These are phyloP conservation scores for Didymella lethalis DNA, from an alignment of 2,329 filamentous ascomycete genomes.

Conservation along the genomic window DNA sequence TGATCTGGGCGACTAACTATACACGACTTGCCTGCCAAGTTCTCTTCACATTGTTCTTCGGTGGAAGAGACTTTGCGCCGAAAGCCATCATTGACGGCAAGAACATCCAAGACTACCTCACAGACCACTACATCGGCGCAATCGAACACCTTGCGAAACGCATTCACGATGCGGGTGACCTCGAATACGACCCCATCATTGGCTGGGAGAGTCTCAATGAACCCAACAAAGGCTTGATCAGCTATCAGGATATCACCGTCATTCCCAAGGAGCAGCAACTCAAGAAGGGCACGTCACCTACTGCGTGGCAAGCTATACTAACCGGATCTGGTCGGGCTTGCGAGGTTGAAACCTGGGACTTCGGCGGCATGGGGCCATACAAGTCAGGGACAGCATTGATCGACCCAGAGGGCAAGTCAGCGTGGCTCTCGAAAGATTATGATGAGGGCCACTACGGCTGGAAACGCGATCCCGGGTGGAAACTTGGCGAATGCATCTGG, in stretches of 20 bases:
- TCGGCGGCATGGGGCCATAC: slow-evolving; percentile 90
- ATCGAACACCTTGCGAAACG: slow-evolving; percentile 81
- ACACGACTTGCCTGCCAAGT: slow-evolving; percentile 84
- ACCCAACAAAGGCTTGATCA: slow-evolving; percentile 86
- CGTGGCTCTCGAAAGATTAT: slow-evolving; percentile 84
- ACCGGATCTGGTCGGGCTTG: slow-evolving; percentile 90
- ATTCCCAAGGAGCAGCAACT: slow-evolving; percentile 88
- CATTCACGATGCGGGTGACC: slow-evolving; percentile 87
- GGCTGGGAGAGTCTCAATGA: slow-evolving; percentile 98
- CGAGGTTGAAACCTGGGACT: slow-evolving; percentile 91
- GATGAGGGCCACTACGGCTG: slow-evolving; percentile 90
- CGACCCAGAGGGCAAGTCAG: slow-evolving; percentile 83
- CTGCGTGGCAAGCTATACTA: slow-evolving; percentile 91
- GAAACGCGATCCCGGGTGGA: slow-evolving; percentile 88
- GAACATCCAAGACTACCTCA: slow-evolving; percentile 96
- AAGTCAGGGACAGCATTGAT: slow-evolving; percentile 84
- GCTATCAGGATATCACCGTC: slow-evolving; percentile 79
- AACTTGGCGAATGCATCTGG: slow-evolving; percentile 93
- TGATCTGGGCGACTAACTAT: slow-evolving; percentile 99
- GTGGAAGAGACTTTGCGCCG: slow-evolving; percentile 87
- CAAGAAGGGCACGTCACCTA: slow-evolving; percentile 91
- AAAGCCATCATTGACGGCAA: slow-evolving; percentile 93
- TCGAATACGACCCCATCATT: slow-evolving; percentile 86
- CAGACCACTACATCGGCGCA: slow-evolving; percentile 83
- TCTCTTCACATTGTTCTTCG: slow-evolving; percentile 95